Conservation (phyloP, 2,329 filamentous ascomycete species). For the Neopestalotiopsis sp. region DNA sequence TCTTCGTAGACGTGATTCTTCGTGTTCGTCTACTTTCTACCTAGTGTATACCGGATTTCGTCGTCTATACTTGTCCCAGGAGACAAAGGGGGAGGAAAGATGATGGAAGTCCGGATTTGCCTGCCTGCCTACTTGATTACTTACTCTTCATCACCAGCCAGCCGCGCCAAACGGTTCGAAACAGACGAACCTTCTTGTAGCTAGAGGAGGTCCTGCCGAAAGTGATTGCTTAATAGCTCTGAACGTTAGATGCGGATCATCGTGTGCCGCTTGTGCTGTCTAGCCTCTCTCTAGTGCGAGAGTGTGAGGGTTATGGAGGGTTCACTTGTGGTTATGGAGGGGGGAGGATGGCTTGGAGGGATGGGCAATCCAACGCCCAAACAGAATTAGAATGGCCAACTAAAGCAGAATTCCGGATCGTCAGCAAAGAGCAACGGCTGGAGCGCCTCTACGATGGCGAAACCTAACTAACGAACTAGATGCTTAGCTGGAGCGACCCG, state of each 20-base stretch:
- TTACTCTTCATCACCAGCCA: neutral
- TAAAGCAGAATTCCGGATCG: neutral
- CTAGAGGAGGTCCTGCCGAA: neutral
- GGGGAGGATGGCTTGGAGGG: too few relatives aligned
- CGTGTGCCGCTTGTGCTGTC: neutral
- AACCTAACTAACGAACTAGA: slow-evolving; percentile 11
- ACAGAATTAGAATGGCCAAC: neutral
- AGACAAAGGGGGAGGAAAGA: too few relatives aligned
- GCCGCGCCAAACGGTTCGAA: slow-evolving; percentile 1
- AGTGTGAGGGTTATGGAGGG: neutral
- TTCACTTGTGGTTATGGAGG: too few relatives aligned
- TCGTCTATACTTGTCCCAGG: too few relatives aligned
- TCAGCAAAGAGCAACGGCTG: neutral
- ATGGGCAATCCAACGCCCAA: neutral
- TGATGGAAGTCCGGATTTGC: too few relatives aligned
- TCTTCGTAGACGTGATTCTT: neutral
- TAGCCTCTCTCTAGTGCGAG: neutral
- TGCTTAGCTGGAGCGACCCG: slow-evolving; percentile 9
- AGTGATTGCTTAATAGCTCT: slow-evolving; percentile 3
- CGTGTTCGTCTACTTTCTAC: neutral
- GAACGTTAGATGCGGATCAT: slow-evolving; percentile 2
- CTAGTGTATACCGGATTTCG: too few relatives aligned
- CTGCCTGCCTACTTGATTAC: neutral
- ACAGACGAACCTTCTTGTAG: neutral
- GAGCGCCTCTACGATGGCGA: slow-evolving; percentile 3